Conservation (phyloP, 495 filamentous ascomycete genomes). For the Hypoxylon fragiforme region DNA sequence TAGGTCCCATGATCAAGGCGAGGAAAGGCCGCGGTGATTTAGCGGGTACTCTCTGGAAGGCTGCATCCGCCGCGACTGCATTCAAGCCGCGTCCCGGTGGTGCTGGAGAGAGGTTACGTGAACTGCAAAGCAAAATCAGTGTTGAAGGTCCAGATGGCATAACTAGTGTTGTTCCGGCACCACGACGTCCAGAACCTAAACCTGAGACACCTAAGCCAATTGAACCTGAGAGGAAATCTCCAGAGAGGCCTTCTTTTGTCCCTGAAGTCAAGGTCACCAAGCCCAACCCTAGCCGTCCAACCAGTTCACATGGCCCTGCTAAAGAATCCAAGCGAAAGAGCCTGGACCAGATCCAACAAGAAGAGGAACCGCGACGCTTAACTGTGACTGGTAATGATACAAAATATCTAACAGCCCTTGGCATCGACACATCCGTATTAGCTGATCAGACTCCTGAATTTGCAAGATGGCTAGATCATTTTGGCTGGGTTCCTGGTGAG, state of each 20-base stretch:
- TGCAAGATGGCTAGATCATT: slow-evolving; percentile 78
- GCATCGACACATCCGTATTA: slow-evolving; percentile 70
- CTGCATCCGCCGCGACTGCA: slow-evolving; percentile 73
- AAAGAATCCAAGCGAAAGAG: slow-evolving; percentile 48
- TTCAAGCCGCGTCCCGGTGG: slow-evolving; percentile 87
- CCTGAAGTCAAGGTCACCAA: slow-evolving; percentile 57
- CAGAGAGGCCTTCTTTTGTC: slow-evolving; percentile 41
- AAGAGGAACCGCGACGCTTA: slow-evolving; percentile 53
- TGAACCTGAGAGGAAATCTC: slow-evolving; percentile 38
- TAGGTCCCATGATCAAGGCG: slow-evolving; percentile 85
- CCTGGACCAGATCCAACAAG: slow-evolving; percentile 39
- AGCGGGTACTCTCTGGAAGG: slow-evolving; percentile 79
- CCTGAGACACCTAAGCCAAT: slow-evolving; percentile 26
- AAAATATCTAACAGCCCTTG: slow-evolving; percentile 77
- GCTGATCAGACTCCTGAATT: slow-evolving; percentile 67
- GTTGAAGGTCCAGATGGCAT: slow-evolving; percentile 79
- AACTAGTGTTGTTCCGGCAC: slow-evolving; percentile 80
- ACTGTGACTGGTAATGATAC: slow-evolving; percentile 72
- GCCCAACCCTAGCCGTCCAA: slow-evolving; percentile 41
- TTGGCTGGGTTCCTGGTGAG: slow-evolving; percentile 82
- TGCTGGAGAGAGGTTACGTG: slow-evolving; percentile 71
- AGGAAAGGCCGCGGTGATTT: slow-evolving; percentile 71
- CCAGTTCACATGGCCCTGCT: slow-evolving; percentile 42
- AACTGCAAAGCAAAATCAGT: slow-evolving; percentile 52
- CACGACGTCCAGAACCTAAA: slow-evolving; percentile 49